A percentile compares a stretch with the other conserved stretches of the same genome.
phyloP scores from a whole-genome alignment of 805 yeast genomes.

The Ogataea neopini region DNA sequence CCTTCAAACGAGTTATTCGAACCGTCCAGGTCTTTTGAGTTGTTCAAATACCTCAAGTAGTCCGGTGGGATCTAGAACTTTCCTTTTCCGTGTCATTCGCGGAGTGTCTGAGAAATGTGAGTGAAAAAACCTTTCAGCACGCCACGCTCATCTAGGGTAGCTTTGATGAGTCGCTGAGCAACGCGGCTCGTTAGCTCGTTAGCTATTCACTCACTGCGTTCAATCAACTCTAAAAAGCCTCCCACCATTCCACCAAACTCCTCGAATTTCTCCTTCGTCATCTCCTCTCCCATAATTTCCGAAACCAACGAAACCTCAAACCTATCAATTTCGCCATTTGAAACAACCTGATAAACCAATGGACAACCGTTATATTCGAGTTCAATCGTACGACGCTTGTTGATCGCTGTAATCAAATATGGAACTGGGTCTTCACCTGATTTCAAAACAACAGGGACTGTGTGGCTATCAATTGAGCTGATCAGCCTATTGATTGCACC shows the following conservation, averaged over 20 bases:
- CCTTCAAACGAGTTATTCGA: no score
- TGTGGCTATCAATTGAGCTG: conserved; percentile 18
- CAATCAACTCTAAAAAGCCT: conserved; percentile 17
- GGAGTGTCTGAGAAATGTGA: no score
- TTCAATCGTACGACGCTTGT: conserved; percentile 30
- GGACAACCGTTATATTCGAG: conserved; percentile 29
- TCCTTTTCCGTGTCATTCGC: no score
- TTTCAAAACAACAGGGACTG: conserved; percentile 17
- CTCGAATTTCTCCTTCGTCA: conserved; percentile 14
- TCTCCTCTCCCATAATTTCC: conserved; percentile 11
- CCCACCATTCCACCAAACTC: conserved; percentile 10
- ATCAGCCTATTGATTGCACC: conserved; percentile 19
- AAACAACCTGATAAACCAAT: conserved; percentile 29
- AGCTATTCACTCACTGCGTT: not conserved
- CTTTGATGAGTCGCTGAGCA: not conserved
- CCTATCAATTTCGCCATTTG: conserved; percentile 27
- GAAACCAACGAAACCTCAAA: conserved; percentile 30
- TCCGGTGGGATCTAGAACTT: no score
- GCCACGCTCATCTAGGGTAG: no score
- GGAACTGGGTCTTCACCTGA: conserved; percentile 12
- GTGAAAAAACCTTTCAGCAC: no score
- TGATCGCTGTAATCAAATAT: conserved; percentile 26
- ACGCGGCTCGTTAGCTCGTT: not conserved
- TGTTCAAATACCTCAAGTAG: no score
- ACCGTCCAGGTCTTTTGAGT: no score